These are phyloP conservation scores for Claviceps sp. DNA, from an alignment of 2,329 filamentous ascomycete genomes.

Conservation along the genomic window DNA sequence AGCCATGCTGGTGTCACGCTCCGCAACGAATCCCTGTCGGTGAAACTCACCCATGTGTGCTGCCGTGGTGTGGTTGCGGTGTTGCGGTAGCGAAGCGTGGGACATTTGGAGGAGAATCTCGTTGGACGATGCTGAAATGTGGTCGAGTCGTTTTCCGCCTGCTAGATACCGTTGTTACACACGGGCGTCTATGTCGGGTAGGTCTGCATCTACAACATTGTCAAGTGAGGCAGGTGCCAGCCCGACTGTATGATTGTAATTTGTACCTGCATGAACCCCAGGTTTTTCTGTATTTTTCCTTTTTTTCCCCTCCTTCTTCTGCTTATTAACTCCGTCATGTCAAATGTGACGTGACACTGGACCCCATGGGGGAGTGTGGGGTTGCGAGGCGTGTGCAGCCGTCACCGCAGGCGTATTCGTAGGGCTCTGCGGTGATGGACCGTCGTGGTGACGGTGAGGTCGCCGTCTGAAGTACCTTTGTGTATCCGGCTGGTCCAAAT, in stretches of 20 bases:
- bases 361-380: no score
- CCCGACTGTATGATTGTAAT: not conserved
- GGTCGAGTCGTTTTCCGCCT: not conserved
- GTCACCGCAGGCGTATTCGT: no score
- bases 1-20: not conserved
- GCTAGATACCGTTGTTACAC: not conserved
- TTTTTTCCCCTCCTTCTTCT: not conserved
- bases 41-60: not conserved
- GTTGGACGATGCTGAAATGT: not conserved
- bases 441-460: no score
- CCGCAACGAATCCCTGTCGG: not conserved
- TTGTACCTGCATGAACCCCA: constrained; percentile 1
- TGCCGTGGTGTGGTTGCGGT: not conserved
- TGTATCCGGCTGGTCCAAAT: no score
- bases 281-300: not conserved
- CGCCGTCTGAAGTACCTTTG: no score
- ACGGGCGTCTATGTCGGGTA: constrained; percentile 1
- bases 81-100: not conserved
- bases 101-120: not conserved
- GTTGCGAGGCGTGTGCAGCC: no score
- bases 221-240: not conserved
- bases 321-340: no score
- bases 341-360: no score
- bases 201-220: not conserved
- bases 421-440: no score